Evolutionary conservation across 768 basidiomycete species (phyloP), one percentile per base, ranked within the genome.

Genomic region (Boletales sp.): DNA sequence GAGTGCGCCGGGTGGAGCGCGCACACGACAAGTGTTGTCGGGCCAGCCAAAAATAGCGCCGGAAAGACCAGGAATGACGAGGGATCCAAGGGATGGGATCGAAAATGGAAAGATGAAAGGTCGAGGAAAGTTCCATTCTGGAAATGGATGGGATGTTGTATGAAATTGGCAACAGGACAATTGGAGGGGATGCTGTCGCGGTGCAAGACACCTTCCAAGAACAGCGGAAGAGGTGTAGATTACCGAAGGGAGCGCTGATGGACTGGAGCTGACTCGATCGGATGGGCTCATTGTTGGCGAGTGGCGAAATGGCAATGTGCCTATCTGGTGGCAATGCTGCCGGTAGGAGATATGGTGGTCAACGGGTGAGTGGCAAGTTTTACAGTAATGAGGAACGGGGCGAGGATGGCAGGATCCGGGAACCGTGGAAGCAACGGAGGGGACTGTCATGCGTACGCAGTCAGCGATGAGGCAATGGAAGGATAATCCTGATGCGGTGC

Each of bases 81-180:
- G 50, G 43, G 47, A 51, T 39, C 32, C 37, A 52, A 40, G 43
- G 21, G 58, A 36, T 17, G 8, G 10, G 43, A 13, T 39, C 37
- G 35, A 46, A 55, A 54, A 60, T 51, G 51, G 59, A 49, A 61
- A 43, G 27, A 47, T 45, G 47, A 39, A 52, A 55, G 46, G n/a
- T 44, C 49, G 59, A 48, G 40, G 49, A 40, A 47, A 17, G 7
- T 43, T 58, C 40, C 44, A 45, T 62, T 51, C 52, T 54, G 15
- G 39, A 54, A 49, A 48, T 31, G 50, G 55, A 45, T 17, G 48
- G n/a, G 27, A 43, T 4, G 36, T 46, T 31, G 43, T 45, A n/a
- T 19, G 46, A 41, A 10, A 7, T 34, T 10, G 24, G 21, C 37
- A 40, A 40, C n/a, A 17, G 24, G 42, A 11, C 32, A 27, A 35